phyloP scores from a whole-genome alignment of 1,139 yeast genomes.

The Magnusiomyces tetraspermus region DNA sequence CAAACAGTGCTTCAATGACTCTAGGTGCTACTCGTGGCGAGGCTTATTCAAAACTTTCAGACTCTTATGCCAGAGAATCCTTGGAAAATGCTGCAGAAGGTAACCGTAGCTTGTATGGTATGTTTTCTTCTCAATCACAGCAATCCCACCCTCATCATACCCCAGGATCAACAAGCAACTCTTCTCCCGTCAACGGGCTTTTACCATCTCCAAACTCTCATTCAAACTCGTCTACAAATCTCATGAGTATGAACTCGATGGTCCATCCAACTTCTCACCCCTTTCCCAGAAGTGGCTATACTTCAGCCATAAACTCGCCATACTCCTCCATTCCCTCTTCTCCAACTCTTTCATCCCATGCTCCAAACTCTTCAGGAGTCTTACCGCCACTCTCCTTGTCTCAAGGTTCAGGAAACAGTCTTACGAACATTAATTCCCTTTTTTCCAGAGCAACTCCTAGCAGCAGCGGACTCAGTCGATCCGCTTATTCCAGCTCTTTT shows the following conservation, averaged over 20 bases:
- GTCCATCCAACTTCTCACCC: constrained; percentile 3
- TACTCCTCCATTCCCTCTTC: constrained; percentile 20
- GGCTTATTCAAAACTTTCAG: not conserved
- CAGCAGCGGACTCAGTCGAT: constrained; percentile 15
- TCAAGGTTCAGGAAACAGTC: not conserved
- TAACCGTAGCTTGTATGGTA: not conserved
- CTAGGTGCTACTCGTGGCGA: not conserved
- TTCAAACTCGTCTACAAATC: constrained; percentile 1
- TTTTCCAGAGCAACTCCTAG: constrained; percentile 19
- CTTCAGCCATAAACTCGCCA: constrained; percentile 17
- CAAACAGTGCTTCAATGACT: not conserved
- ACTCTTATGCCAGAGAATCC: constrained; percentile 1
- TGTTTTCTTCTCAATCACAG: not conserved
- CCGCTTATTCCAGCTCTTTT: constrained; percentile 32
- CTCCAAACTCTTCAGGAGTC: not conserved
- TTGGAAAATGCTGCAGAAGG: not conserved
- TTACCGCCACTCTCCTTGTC: not conserved
- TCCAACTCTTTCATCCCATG: constrained; percentile 14
- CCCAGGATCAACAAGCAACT: not conserved
- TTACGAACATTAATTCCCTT: not conserved
- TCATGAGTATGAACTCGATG: not conserved
- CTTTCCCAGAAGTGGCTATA: constrained; percentile 14
- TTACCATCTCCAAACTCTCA: not conserved
- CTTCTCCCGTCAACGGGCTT: constrained; percentile 2
- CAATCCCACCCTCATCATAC: not conserved